Evolutionary conservation across 2,329 filamentous ascomycete species (phyloP).

Genomic region (Paecilomyces fulvus): DNA sequence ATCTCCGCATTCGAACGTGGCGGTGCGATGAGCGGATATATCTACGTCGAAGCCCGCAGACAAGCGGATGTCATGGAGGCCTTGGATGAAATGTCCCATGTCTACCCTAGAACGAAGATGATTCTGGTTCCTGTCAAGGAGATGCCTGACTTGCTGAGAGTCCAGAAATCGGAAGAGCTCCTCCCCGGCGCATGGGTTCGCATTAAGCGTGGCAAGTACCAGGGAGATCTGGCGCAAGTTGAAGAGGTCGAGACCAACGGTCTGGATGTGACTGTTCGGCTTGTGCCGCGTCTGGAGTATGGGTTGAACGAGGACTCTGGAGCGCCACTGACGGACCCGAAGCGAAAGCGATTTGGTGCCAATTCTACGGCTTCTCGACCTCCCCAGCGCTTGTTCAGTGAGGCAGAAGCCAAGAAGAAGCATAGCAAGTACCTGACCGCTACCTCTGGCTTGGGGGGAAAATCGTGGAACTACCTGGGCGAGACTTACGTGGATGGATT

Average conservation of each 20-base stretch:
- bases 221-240: slow-evolving; percentile 83
- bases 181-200: slow-evolving; percentile 89
- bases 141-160: slow-evolving; percentile 90
- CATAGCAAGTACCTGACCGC: slow-evolving; percentile 56
- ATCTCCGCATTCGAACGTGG: slow-evolving; percentile 89
- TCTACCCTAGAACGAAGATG: slow-evolving; percentile 81
- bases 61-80: slow-evolving; percentile 79
- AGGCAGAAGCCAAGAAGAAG: slow-evolving; percentile 82
- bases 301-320: slow-evolving; percentile 71
- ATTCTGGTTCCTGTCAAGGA: slow-evolving; percentile 90
- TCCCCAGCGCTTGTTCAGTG: slow-evolving; percentile 85
- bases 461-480: slow-evolving; percentile 74
- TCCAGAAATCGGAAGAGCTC: slow-evolving; percentile 75
- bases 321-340: slow-evolving; percentile 49
- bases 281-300: slow-evolving; percentile 89
- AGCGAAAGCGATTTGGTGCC: slow-evolving; percentile 64
- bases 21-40: slow-evolving; percentile 80
- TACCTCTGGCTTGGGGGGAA: slow-evolving; percentile 47
- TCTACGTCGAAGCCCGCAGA: slow-evolving; percentile 87
- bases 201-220: slow-evolving; percentile 72
- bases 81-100: slow-evolving; percentile 75
- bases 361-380: slow-evolving; percentile 58
- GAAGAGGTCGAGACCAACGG: slow-evolving; percentile 90
- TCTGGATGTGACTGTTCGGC: slow-evolving; percentile 73
- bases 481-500: slow-evolving; percentile 92